A percentile compares a stretch with the other conserved stretches of the same genome.
phyloP scores from a whole-genome alignment of 495 filamentous ascomycete species.

The Bryoglossum gracile region DNA sequence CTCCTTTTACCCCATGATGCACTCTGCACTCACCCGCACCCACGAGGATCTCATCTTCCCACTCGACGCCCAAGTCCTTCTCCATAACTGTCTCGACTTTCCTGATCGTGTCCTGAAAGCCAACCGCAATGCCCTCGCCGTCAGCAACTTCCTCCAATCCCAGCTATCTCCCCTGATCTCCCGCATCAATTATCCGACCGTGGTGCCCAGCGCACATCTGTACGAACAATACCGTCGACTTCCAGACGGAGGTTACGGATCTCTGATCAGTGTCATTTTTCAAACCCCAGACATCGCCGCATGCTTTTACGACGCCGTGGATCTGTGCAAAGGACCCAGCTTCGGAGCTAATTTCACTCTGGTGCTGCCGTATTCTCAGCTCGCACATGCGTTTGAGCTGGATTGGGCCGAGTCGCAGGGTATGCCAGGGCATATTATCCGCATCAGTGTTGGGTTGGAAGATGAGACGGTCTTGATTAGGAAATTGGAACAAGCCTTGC shows the following conservation, averaged over 20 bases:
- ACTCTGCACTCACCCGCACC: slow-evolving; percentile 20
- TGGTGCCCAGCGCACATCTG: slow-evolving; percentile 20
- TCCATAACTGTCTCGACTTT: slow-evolving; percentile 22
- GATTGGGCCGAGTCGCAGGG: slow-evolving; percentile 25
- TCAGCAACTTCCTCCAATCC: no score
- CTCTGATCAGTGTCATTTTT: slow-evolving; percentile 38
- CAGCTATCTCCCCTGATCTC: no score
- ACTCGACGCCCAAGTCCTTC: slow-evolving; percentile 33
- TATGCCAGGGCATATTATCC: slow-evolving; percentile 27
- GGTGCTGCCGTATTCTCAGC: slow-evolving; percentile 33
- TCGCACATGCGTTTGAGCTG: slow-evolving; percentile 27
- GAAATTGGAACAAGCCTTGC: no score
- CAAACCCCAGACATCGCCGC: slow-evolving; percentile 20
- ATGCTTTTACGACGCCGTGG: slow-evolving; percentile 36
- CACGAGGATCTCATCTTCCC: slow-evolving; percentile 36
- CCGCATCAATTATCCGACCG: slow-evolving; percentile 36
- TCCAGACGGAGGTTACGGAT: slow-evolving; percentile 31
- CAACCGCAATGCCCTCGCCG: no score
- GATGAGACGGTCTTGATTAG: slow-evolving; percentile 28
- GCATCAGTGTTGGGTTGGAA: slow-evolving; percentile 38
- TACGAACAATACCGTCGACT: slow-evolving; percentile 32
- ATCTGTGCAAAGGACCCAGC: slow-evolving; percentile 38
- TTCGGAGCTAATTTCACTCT: slow-evolving; percentile 42
- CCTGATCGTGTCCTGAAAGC: slow-evolving; percentile 26
- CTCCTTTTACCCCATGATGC: slow-evolving; percentile 24